Evolutionary conservation across 352 stramenopile genomes (phyloP), one percentile per base, ranked within the genome.

Genomic region (Phytophthora hybrid): DNA sequence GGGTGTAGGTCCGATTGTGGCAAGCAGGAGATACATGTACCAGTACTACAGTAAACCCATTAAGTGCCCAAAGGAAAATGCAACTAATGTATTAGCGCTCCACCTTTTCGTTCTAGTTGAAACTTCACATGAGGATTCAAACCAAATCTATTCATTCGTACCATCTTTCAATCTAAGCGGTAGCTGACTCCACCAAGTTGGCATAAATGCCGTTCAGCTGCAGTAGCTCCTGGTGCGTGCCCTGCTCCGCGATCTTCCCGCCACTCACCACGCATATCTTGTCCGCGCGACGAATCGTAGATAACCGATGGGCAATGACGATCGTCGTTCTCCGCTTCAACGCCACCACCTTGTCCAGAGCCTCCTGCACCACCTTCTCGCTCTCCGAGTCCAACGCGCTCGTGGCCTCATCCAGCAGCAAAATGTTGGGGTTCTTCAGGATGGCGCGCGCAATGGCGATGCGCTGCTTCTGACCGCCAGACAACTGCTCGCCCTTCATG

Each of bases 231-330:
- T 89, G 66, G 79, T 99, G 97, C 5, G 90, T 98, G 29, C 97
- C 97, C 51, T 90, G 78, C 73, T 99, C 96, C 4, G 94, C 90
- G 26, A 99, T 90, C 55, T 82, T 83, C 8, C 97, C 97, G 21
- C 95, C 82, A 31, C 98, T 83, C 54, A 99, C 83, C 8, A 99
- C 96, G 41, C 94, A 90, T 63, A 99, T 99, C 66, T 93, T 2
- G 94, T 99, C 59, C 65, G 23, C 23, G 23, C 23, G 23, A 26
- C 23, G 23, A 26, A 26, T 26, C 23, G 23, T 26, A 26, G 88
- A 97, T 19, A 99, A 74, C 8, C 97, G 87, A 77, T 99, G 97
- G 1, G 96, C 97, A 63, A 98, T 97, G 44, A 98, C 91, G 59
- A 99, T 84, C 29, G 91, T 98, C 47, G 96, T 99, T 10, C 83